phyloP scores from a whole-genome alignment of 306 rosid genomes.

The Inga leiocalycina region DNA sequence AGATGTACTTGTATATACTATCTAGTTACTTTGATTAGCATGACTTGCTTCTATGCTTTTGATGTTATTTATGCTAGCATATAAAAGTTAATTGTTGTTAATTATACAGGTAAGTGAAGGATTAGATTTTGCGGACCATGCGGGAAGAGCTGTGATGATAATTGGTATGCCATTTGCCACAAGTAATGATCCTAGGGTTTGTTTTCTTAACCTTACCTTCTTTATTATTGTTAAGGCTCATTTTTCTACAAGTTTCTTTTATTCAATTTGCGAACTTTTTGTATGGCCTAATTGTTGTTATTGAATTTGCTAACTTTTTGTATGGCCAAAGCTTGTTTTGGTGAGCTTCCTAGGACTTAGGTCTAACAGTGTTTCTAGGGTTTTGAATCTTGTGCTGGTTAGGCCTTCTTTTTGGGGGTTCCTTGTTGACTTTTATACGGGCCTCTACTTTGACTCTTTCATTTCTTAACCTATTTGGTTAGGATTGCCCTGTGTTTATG shows the following conservation, averaged over 20 bases:
- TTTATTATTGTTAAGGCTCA: slow-evolving; percentile 17
- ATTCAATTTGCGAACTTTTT: slow-evolving; percentile 12
- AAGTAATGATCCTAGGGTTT: slow-evolving; percentile 84
- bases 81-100: slow-evolving; percentile 22
- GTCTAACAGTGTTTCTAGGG: neutral
- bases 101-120: slow-evolving; percentile 92
- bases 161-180: slow-evolving; percentile 95
- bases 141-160: slow-evolving; percentile 94
- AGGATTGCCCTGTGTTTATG: neutral
- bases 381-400: neutral
- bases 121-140: slow-evolving; percentile 93
- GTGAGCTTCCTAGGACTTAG: neutral
- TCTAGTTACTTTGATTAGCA: neutral
- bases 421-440: neutral
- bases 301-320: neutral
- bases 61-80: slow-evolving; percentile 26
- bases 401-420: neutral
- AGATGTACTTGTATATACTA: neutral
- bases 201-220: slow-evolving; percentile 11
- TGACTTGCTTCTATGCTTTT: slow-evolving; percentile 20
- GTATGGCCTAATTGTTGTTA: neutral
- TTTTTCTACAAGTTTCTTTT: slow-evolving; percentile 24
- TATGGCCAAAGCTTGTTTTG: neutral
- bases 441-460: neutral
- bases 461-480: neutral